These are phyloP conservation scores for Colletotrichum spaethianum DNA, from an alignment of 2,329 filamentous ascomycete species.

Conservation along the genomic window DNA sequence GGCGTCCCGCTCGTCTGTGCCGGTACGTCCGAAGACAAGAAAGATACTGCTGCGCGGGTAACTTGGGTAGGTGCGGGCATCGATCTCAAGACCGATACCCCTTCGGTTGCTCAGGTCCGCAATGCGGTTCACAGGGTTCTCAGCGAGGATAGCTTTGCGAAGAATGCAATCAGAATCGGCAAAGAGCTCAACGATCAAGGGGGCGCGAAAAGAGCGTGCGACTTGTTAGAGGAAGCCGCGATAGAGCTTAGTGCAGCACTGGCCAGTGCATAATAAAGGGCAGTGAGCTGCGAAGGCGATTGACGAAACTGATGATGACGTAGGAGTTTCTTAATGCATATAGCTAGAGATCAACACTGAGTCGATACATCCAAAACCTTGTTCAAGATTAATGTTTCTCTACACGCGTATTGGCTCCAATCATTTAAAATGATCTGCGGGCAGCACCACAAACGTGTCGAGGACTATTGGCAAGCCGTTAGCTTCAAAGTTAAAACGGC, in stretches of 20 bases:
- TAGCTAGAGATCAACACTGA: neutral
- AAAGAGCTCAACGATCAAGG: slow-evolving; percentile 48
- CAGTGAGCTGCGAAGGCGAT: neutral
- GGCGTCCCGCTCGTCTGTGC: slow-evolving; percentile 54
- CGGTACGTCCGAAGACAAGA: slow-evolving; percentile 55
- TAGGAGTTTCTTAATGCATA: neutral
- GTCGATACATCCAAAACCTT: neutral
- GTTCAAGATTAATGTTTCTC: too few relatives aligned
- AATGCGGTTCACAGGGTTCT: slow-evolving; percentile 47
- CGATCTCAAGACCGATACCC: slow-evolving; percentile 54
- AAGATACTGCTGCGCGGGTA: slow-evolving; percentile 53
- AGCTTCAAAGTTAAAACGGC: neutral
- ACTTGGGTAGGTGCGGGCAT: slow-evolving; percentile 51
- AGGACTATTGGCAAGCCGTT: neutral
- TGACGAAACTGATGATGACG: neutral
- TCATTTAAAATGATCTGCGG: neutral
- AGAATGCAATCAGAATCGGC: slow-evolving; percentile 45
- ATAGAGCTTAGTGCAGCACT: neutral
- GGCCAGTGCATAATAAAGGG: neutral
- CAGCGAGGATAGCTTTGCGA: slow-evolving; percentile 43
- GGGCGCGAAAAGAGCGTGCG: slow-evolving; percentile 46
- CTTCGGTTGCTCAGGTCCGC: slow-evolving; percentile 46
- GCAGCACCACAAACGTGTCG: neutral
- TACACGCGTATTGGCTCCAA: neutral
- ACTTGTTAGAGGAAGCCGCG: slow-evolving; percentile 47